Evolutionary conservation across 805 yeast genomes (phyloP).

Genomic region (Metschnikowia lunata): DNA sequence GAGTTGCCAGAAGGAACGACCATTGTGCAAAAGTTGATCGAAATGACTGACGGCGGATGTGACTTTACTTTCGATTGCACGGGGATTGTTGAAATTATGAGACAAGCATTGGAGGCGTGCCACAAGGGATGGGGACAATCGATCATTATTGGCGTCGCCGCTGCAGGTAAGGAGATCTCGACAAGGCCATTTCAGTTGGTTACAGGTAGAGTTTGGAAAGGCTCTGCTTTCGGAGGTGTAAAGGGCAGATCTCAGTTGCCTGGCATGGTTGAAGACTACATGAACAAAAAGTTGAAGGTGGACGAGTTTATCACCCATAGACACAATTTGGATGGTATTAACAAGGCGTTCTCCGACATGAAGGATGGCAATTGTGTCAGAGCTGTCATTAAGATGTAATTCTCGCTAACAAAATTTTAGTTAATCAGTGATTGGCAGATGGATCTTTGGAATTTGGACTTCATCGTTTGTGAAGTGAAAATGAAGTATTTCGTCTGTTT

Average conservation of each 20-base stretch:
- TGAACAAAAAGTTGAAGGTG: constrained; percentile 76
- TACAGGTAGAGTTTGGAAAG: constrained; percentile 98
- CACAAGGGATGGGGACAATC: constrained; percentile 99
- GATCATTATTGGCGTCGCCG: constrained; percentile 95
- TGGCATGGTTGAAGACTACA: constrained; percentile 79
- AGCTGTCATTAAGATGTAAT: constrained; percentile 64
- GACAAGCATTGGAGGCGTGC: constrained; percentile 92
- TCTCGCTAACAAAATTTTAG: constrained; percentile 10
- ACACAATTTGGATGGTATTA: constrained; percentile 72
- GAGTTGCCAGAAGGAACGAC: constrained; percentile 68
- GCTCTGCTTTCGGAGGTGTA: constrained; percentile 99
- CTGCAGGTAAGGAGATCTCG: constrained; percentile 94
- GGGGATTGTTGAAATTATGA: constrained; percentile 93
- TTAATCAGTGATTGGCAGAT: too few relatives aligned
- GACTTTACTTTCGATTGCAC: constrained; percentile 98
- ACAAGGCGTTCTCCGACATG: constrained; percentile 90
- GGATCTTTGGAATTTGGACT: too few relatives aligned
- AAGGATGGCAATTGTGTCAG: constrained; percentile 92
- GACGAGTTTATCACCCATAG: constrained; percentile 95
- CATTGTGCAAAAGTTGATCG: constrained; percentile 77
- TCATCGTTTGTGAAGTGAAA: too few relatives aligned
- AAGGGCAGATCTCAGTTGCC: constrained; percentile 97
- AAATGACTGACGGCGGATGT: constrained; percentile 94
- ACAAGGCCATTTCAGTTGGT: constrained; percentile 99
- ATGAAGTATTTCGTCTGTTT: too few relatives aligned